Conservation (phyloP, 106 monocot genomes). For the Acorus gramineus region DNA sequence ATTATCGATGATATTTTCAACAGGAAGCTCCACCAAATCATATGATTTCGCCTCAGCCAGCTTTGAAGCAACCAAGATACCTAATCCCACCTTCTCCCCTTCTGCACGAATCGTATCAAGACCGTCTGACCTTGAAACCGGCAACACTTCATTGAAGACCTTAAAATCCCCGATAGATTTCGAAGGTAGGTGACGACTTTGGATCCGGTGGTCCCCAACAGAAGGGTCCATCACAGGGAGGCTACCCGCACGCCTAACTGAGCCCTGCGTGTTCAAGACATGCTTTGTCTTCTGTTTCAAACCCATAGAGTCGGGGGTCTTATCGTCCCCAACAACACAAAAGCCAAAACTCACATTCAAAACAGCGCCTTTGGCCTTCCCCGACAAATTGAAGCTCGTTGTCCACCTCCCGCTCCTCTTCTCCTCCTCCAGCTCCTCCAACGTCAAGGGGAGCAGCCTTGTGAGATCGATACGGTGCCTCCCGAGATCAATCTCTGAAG, state of each 20-base stretch:
- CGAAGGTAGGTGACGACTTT: background rate
- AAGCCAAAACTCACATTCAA: slow-evolving; percentile 77
- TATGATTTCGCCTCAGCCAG: slow-evolving; percentile 3
- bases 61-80: slow-evolving; percentile 6
- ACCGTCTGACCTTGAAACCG: slow-evolving; percentile 23
- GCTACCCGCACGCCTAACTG: background rate
- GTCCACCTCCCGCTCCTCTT: slow-evolving; percentile 66
- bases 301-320: background rate
- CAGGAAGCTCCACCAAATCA: slow-evolving; percentile 12
- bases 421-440: slow-evolving; percentile 64
- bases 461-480: slow-evolving; percentile 67
- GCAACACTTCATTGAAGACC: slow-evolving; percentile 51
- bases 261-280: slow-evolving; percentile 7
- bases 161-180: slow-evolving; percentile 51
- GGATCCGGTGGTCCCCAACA: background rate
- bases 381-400: slow-evolving; percentile 65
- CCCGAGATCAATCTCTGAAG: slow-evolving; percentile 62
- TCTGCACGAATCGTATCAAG: slow-evolving; percentile 1
- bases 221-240: background rate
- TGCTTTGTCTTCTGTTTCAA: background rate
- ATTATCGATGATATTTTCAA: slow-evolving; percentile 2
- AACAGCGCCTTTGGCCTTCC: slow-evolving; percentile 54
- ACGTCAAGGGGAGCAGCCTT: slow-evolving; percentile 50
- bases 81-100: background rate
- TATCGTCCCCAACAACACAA: slow-evolving; percentile 10